A percentile compares a stretch with the other conserved stretches of the same genome.
These are phyloP conservation scores for Fagus crenata DNA, from an alignment of 306 rosid species.

Conservation along the genomic window DNA sequence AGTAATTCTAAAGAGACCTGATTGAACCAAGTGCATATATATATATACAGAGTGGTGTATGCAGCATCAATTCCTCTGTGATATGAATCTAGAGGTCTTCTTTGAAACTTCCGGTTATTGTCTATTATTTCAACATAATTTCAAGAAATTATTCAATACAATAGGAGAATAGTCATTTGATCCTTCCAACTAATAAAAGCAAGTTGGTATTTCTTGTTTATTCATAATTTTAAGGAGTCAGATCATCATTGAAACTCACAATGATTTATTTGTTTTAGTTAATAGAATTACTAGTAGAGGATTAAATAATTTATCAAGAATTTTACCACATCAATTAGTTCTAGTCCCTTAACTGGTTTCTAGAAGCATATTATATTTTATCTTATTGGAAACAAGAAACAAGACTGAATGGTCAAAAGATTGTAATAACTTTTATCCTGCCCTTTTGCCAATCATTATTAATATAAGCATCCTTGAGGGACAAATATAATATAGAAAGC, in stretches of 20 bases:
- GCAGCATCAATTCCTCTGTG: neutral
- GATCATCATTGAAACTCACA: too few relatives aligned
- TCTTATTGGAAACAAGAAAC: neutral
- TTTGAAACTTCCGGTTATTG: neutral
- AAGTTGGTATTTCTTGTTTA: too few relatives aligned
- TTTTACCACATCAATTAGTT: too few relatives aligned
- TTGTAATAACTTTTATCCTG: neutral
- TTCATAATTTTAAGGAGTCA: too few relatives aligned
- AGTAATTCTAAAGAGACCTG: neutral
- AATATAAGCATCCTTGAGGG: neutral
- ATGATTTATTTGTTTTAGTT: too few relatives aligned
- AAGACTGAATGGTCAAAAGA: neutral
- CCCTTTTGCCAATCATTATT: slow-evolving; percentile 13
- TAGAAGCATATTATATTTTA: too few relatives aligned
- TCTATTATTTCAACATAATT: neutral
- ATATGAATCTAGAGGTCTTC: neutral
- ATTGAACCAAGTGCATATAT: neutral
- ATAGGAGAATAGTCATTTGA: too few relatives aligned
- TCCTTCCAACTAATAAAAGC: too few relatives aligned
- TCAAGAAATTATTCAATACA: neutral
- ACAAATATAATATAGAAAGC: neutral
- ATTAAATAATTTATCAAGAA: too few relatives aligned
- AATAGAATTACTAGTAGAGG: too few relatives aligned
- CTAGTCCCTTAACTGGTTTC: too few relatives aligned
- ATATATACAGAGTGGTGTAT: neutral